phyloP scores from a whole-genome alignment of 1,284 basidiomycete species.

The Entoloma clypeatum region DNA sequence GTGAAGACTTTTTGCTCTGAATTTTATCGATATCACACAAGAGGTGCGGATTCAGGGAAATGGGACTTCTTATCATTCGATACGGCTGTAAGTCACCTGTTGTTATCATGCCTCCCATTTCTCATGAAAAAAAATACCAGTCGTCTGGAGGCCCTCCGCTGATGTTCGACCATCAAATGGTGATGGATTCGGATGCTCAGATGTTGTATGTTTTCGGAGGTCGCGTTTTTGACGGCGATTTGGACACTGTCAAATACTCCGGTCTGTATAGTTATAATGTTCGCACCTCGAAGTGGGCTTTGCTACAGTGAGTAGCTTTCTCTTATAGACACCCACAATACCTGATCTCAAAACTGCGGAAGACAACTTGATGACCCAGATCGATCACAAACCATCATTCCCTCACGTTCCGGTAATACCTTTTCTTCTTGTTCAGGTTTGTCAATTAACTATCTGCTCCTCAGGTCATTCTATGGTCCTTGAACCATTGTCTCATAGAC shows the following conservation, averaged over 20 bases:
- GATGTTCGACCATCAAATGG: constrained; percentile 81
- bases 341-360: constrained; percentile 4
- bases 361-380: constrained; percentile 34
- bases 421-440: constrained; percentile 2
- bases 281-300: constrained; percentile 57
- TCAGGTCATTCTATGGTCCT: constrained; percentile 76
- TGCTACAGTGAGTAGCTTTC: constrained; percentile 50
- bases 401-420: constrained; percentile 56
- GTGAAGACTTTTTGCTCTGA: constrained; percentile 45
- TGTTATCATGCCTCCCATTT: neutral
- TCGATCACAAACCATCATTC: constrained; percentile 36
- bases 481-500: constrained; percentile 50
- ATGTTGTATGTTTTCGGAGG: constrained; percentile 79
- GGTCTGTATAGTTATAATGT: constrained; percentile 71
- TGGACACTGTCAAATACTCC: constrained; percentile 55
- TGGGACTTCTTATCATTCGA: constrained; percentile 67
- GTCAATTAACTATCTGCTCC: constrained; percentile 1
- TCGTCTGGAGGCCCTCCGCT: constrained; percentile 67
- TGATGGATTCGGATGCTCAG: constrained; percentile 68
- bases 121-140: constrained; percentile 32
- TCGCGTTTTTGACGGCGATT: constrained; percentile 62
- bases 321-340: constrained; percentile 3
- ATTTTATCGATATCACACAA: constrained; percentile 68
- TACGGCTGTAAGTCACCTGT: constrained; percentile 47
- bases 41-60: constrained; percentile 53